phyloP scores from a whole-genome alignment of 345 rosid genomes.

The Moricandia moricandioides region DNA sequence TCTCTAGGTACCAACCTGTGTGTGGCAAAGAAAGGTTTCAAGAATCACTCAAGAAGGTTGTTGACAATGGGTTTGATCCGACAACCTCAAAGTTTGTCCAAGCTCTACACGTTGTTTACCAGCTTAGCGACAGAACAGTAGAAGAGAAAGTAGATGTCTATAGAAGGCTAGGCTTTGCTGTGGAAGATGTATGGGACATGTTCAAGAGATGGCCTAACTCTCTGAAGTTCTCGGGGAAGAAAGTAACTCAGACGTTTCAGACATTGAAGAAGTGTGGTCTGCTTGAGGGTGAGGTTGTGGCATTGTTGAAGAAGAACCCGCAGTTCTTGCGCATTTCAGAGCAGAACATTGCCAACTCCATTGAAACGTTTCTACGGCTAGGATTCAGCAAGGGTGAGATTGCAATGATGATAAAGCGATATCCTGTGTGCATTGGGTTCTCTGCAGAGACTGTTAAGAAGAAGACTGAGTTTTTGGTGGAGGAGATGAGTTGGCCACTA shows the following conservation, averaged over 20 bases:
- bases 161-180: slow-evolving; percentile 32
- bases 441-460: neutral
- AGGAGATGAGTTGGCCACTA: neutral
- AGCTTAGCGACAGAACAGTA: neutral
- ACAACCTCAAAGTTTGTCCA: slow-evolving; percentile 5
- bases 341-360: neutral
- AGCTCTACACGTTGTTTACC: slow-evolving; percentile 5
- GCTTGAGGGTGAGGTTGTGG: neutral
- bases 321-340: neutral
- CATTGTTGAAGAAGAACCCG: neutral
- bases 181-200: slow-evolving; percentile 14
- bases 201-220: slow-evolving; percentile 28
- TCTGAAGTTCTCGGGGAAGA: slow-evolving; percentile 23
- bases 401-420: neutral
- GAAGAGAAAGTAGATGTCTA: neutral
- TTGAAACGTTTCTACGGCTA: slow-evolving; percentile 30
- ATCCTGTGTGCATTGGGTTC: neutral
- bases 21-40: neutral
- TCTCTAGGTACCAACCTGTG: neutral
- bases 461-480: slow-evolving; percentile 4
- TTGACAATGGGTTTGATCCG: neutral
- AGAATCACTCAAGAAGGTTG: neutral
- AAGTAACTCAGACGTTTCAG: slow-evolving; percentile 5
- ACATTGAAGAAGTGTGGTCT: neutral
- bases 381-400: slow-evolving; percentile 29